Conservation (phyloP, 257 asterid genomes). For the Osmanthus fragrans region DNA sequence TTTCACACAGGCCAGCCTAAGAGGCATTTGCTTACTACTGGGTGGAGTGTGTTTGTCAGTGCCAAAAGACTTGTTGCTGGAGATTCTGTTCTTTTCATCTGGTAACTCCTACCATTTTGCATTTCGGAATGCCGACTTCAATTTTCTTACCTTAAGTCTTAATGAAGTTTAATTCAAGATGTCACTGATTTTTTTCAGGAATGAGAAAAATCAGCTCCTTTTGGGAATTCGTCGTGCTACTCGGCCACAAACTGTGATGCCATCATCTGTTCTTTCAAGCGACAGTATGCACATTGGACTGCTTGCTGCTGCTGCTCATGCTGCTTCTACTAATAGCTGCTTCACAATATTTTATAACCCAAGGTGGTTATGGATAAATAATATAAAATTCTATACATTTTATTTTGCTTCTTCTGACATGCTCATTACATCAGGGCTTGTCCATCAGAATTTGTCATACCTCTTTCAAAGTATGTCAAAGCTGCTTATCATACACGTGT, state of each 20-base stretch:
- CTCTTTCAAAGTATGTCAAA: slow-evolving; percentile 83
- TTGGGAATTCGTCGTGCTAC: slow-evolving; percentile 91
- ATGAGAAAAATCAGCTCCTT: slow-evolving; percentile 91
- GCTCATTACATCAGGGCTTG: slow-evolving; percentile 69
- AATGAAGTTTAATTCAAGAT: not conserved
- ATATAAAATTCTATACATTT: not conserved
- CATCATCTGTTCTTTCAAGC: slow-evolving; percentile 94
- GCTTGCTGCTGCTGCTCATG: slow-evolving; percentile 99
- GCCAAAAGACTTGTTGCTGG: slow-evolving; percentile 62
- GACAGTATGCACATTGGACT: slow-evolving; percentile 99
- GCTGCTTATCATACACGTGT: slow-evolving; percentile 94
- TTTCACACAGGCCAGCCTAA: slow-evolving; percentile 54
- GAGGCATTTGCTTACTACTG: slow-evolving; percentile 58
- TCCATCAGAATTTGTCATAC: slow-evolving; percentile 92
- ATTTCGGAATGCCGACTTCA: slow-evolving; percentile 9
- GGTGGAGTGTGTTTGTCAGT: slow-evolving; percentile 64
- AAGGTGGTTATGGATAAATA: slow-evolving; percentile 41
- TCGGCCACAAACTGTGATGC: slow-evolving; percentile 98
- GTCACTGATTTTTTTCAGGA: slow-evolving; percentile 47
- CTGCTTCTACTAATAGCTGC: slow-evolving; percentile 97
- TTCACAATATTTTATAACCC: slow-evolving; percentile 94
- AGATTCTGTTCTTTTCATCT: slow-evolving; percentile 55
- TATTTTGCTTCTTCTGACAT: slow-evolving; percentile 18
- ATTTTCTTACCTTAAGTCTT: not conserved
- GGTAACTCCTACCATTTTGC: slow-evolving; percentile 38